Evolutionary conservation across 73 alveolate genomes (phyloP), one percentile per base, ranked within the genome.

Genomic region (Blepharisma stoltei): DNA sequence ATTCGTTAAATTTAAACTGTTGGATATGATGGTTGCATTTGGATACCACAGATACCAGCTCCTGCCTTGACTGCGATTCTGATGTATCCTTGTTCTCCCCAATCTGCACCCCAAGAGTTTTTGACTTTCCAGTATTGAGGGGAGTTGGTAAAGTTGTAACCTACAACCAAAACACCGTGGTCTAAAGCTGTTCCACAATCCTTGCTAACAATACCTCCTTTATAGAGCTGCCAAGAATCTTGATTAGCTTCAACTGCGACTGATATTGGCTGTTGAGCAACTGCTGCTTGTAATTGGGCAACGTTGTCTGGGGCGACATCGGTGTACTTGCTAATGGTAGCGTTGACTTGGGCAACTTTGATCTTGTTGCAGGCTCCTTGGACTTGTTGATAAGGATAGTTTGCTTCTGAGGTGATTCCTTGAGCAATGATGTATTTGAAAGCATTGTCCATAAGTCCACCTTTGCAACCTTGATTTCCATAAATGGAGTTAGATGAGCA

Each of bases 1-100:
- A 32, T 32, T 32, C 3, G 41, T 32, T 32, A 32, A 32, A 32
- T 32, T 32, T 32, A 32, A 32, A 32, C 41, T 32, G 41, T 32
- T 32, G 41, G 41, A 3, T 32, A 32, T 32, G 41, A 32, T 32
- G 41, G 41, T 3, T 32, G 41, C 41, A 32, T 32, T 32, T 32
- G 41, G 41, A 32, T 32, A 32, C 41, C 41, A 32, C 41, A 32
- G 41, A 32, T 32, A 1, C 85, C 92, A 21, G 84, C 86, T 14
- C 92, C 81, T 49, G 88, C 70, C 71, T 85, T 85, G 67, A 87
- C 92, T 18, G 67, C 54, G 55, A 95, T 80, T 82, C 87, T 88
- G 89, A 90, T 81, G 92, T 86, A 94, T 25, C 99, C 99, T 23
- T 67, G 48, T 11, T 81, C 97, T 46, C 99, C 99, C 98, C 98